Evolutionary conservation across 805 yeast species (phyloP), one percentile per base, ranked within the genome.

Genomic region (Saccharomycopsis capsularis): DNA sequence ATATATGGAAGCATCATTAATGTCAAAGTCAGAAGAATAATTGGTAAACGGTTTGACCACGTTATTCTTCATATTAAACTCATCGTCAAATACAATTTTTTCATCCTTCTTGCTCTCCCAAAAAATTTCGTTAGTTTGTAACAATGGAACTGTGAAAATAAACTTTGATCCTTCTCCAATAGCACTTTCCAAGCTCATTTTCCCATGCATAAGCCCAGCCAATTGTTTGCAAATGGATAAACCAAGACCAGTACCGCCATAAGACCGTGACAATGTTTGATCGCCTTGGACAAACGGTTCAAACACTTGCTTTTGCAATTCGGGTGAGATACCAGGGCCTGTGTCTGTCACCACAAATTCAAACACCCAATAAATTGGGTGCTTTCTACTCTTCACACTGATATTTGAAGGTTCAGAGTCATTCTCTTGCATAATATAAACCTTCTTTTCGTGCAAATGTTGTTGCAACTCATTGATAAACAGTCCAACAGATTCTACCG

Each of bases 281-380:
- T 91, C 98, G 46, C 98, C 99, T 67, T 91, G 99, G 18, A 90
- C 89, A 69, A 91, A 91, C 1, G 98, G 97, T 59, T 93, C 97
- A 64, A 91, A 91, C 1, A 91, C 95, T 53, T 84, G 79, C 40
- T 80, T 80, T 59, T 86, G 96, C 47, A 89, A 65, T 1, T 82
- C 79, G 13, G 82, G 80, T 37, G 87, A 95, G 46, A 91, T 90
- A 52, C 99, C 99, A 0, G 97, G 90, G 3, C 99, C 98, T 0
- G 95, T 87, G 62, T 91, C 99, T 34, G 73, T 74, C 11, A 91
- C 96, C 50, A 79, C 79, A 44, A 90, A 76, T 54, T 81, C 81
- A 29, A 82, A 60, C 1, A 73, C 82, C 82, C 85, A 79, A 13
- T 67, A 60, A 53, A 68, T 68, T 3, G 73, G 69, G 40, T 64